Evolutionary conservation across 305 asterid genomes (phyloP).

Genomic region (Rubia peregrina): DNA sequence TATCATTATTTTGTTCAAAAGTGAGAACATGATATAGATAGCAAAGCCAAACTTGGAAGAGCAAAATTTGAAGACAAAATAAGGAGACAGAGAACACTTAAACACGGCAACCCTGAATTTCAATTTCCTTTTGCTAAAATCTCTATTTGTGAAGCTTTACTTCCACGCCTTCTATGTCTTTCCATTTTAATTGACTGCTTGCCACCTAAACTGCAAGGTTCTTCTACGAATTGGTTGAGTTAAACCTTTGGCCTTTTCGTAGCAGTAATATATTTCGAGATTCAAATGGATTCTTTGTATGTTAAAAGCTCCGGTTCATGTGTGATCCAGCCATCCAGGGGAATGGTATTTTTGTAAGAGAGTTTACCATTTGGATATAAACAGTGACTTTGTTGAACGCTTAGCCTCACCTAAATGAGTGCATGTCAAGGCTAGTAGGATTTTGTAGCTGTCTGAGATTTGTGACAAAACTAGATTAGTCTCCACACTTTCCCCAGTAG

Average conservation of each 20-base stretch:
- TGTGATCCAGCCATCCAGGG: not conserved
- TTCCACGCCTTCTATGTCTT: not conserved
- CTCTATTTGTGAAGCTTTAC: conserved; percentile 5
- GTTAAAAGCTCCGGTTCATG: too few relatives aligned
- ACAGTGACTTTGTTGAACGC: not conserved
- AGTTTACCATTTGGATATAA: not conserved
- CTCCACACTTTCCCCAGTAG: not conserved
- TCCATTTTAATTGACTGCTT: not conserved
- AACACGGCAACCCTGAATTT: not conserved
- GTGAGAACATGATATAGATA: not conserved
- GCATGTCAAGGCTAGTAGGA: not conserved
- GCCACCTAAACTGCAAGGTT: not conserved
- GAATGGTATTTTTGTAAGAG: not conserved
- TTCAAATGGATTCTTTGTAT: not conserved
- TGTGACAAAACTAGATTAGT: not conserved
- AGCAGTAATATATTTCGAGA: not conserved
- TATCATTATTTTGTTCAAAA: not conserved
- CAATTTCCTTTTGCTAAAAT: not conserved
- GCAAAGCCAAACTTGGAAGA: not conserved
- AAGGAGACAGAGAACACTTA: not conserved
- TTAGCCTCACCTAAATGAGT: not conserved
- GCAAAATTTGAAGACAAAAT: not conserved
- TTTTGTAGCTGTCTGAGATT: not conserved
- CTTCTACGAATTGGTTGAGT: not conserved
- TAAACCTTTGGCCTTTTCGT: not conserved